These are phyloP conservation scores for Saccharum officinarum DNA, from an alignment of 176 grass and related monocot genomes.

Conservation along the genomic window DNA sequence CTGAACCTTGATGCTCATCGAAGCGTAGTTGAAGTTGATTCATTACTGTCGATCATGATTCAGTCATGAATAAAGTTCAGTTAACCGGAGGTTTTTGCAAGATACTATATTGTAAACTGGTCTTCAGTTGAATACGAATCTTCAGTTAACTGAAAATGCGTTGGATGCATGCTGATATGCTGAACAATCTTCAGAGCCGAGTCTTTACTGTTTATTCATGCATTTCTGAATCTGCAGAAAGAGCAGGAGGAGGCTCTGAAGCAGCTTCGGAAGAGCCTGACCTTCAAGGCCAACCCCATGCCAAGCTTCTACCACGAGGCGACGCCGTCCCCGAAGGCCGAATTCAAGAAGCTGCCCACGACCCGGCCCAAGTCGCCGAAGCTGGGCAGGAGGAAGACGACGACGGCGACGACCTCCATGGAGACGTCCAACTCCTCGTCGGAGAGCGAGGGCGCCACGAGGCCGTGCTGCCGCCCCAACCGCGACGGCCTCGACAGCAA, in stretches of 20 bases:
- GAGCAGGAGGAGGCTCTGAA: constrained; percentile 88
- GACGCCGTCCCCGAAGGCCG: constrained; percentile 84
- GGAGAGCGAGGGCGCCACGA: constrained; percentile 43
- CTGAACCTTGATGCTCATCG: not conserved
- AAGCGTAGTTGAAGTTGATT: not conserved
- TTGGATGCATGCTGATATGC: not conserved
- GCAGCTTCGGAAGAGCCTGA: constrained; percentile 83
- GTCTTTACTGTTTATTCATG: not conserved
- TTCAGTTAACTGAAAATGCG: not conserved
- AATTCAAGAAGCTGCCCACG: constrained; percentile 92
- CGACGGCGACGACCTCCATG: constrained; percentile 25
- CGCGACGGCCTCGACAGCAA: constrained; percentile 54
- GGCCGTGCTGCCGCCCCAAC: constrained; percentile 50
- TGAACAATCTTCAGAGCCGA: constrained; percentile 5
- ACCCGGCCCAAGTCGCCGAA: constrained; percentile 97
- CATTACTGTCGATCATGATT: not conserved
- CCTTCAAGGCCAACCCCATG: constrained; percentile 88
- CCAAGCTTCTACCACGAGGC: constrained; percentile 97
- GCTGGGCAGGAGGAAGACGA: constrained; percentile 82
- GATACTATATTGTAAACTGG: no score
- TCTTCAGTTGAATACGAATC: no score
- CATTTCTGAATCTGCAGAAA: constrained; percentile 54
- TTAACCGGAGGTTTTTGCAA: not conserved
- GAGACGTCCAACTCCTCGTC: constrained; percentile 60
- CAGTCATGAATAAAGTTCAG: not conserved